These are phyloP conservation scores for Phanerochaete carnosa DNA, from an alignment of 768 basidiomycete species.

Conservation along the genomic window DNA sequence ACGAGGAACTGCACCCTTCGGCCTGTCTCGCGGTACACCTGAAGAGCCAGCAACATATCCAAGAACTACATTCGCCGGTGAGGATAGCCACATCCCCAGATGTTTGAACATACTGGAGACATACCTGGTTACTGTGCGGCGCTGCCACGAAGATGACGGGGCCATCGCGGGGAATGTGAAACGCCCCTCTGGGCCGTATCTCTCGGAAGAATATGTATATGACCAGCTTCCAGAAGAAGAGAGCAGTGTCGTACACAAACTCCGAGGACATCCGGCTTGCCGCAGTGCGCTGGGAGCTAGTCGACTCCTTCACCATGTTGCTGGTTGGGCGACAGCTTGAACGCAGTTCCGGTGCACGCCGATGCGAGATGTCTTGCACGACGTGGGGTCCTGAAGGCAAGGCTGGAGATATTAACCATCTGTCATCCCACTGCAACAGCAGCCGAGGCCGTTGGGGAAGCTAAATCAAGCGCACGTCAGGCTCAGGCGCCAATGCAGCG, in stretches of 20 bases:
- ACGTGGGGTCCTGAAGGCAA: neutral
- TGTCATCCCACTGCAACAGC: neutral
- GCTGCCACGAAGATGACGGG: constrained; percentile 91
- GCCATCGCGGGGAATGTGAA: constrained; percentile 86
- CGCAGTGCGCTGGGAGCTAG: neutral
- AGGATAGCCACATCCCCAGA: neutral
- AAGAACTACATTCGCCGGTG: constrained; percentile 61
- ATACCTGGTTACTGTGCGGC: constrained; percentile 26
- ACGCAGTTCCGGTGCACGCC: neutral
- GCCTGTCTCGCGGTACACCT: constrained; percentile 81
- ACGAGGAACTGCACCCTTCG: constrained; percentile 83
- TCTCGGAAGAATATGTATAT: constrained; percentile 96
- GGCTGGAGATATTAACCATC: neutral
- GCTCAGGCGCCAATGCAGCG: no score
- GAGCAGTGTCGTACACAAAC: constrained; percentile 61
- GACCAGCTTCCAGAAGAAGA: constrained; percentile 80
- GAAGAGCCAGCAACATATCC: constrained; percentile 70
- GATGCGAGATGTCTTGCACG: neutral
- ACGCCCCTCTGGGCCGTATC: constrained; percentile 88
- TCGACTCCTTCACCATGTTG: neutral
- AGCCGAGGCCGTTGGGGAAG: neutral
- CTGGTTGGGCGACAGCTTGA: neutral
- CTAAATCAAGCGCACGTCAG: neutral
- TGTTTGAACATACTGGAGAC: neutral
- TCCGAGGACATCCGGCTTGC: constrained; percentile 1